Percentiles rank a stretch among this genome's conserved stretches.
phyloP scores from a whole-genome alignment of 1,139 yeast genomes.

The Sugiyamaella novakii region DNA sequence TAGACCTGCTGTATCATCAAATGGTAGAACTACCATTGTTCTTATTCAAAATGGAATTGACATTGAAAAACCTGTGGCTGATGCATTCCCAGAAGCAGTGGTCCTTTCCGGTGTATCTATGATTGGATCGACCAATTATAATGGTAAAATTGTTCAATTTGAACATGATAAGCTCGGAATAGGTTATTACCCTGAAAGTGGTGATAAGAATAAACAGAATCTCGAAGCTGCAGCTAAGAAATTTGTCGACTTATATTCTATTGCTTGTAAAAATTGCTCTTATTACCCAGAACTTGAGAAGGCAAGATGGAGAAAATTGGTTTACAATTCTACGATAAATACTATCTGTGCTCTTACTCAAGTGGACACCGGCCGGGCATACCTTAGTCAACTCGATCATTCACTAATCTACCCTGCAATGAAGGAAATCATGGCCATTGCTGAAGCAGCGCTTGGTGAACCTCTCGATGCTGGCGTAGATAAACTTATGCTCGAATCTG shows the following conservation, averaged over 20 bases:
- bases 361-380: slow-evolving; percentile 60
- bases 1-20: slow-evolving; percentile 52
- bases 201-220: slow-evolving; percentile 26
- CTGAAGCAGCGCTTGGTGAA: slow-evolving; percentile 52
- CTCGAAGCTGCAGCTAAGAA: slow-evolving; percentile 43
- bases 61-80: slow-evolving; percentile 63
- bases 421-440: slow-evolving; percentile 63
- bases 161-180: slow-evolving; percentile 54
- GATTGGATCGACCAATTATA: slow-evolving; percentile 63
- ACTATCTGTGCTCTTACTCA: slow-evolving; percentile 62
- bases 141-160: slow-evolving; percentile 54
- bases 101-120: slow-evolving; percentile 70
- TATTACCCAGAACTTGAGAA: slow-evolving; percentile 45
- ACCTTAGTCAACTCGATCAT: slow-evolving; percentile 54
- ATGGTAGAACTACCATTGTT: slow-evolving; percentile 54
- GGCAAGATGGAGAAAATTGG: slow-evolving; percentile 68
- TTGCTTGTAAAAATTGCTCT: slow-evolving; percentile 48
- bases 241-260: slow-evolving; percentile 55
- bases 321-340: slow-evolving; percentile 69
- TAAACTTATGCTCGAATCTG: slow-evolving; percentile 56
- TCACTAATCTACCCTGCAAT: slow-evolving; percentile 55
- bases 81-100: slow-evolving; percentile 58
- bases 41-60: slow-evolving; percentile 76
- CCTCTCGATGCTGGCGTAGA: slow-evolving; percentile 55
- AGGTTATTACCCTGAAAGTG: slow-evolving; percentile 51